Conservation (phyloP, 2,329 filamentous ascomycete species). For the Aspergillus latus region DNA sequence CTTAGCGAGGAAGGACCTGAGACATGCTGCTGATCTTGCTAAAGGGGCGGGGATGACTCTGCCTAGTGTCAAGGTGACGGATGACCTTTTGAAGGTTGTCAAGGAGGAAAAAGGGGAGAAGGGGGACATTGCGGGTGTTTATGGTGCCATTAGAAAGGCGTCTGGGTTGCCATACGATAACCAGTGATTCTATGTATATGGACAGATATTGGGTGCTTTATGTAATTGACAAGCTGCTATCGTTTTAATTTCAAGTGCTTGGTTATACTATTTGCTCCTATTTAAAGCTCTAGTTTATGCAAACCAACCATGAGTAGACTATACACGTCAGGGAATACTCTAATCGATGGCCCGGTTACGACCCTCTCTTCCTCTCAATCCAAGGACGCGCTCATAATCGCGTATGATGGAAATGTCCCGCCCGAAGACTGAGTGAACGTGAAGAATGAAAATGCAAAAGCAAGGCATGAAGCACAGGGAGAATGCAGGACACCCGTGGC, state of each 20-base stretch:
- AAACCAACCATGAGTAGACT: no score
- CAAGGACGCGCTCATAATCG: no score
- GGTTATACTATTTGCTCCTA: neutral
- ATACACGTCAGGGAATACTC: no score
- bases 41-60: slow-evolving; percentile 61
- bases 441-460: no score
- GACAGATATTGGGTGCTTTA: neutral
- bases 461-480: no score
- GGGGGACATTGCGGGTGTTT: slow-evolving; percentile 80
- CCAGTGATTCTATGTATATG: slow-evolving; percentile 8
- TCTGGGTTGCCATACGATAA: slow-evolving; percentile 74
- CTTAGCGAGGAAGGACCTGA: slow-evolving; percentile 76
- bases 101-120: slow-evolving; percentile 67
- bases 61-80: slow-evolving; percentile 64
- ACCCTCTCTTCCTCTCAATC: no score
- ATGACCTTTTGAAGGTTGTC: slow-evolving; percentile 67
- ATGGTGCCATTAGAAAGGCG: slow-evolving; percentile 74
- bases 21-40: slow-evolving; percentile 71
- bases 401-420: no score
- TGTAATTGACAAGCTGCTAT: neutral
- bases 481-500: no score
- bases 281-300: neutral
- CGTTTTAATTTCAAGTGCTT: no score
- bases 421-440: no score
- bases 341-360: no score